Base-by-base conservation (phyloP, 2,329 filamentous ascomycete species). In the Xylariomycetidae sp. region DNA sequence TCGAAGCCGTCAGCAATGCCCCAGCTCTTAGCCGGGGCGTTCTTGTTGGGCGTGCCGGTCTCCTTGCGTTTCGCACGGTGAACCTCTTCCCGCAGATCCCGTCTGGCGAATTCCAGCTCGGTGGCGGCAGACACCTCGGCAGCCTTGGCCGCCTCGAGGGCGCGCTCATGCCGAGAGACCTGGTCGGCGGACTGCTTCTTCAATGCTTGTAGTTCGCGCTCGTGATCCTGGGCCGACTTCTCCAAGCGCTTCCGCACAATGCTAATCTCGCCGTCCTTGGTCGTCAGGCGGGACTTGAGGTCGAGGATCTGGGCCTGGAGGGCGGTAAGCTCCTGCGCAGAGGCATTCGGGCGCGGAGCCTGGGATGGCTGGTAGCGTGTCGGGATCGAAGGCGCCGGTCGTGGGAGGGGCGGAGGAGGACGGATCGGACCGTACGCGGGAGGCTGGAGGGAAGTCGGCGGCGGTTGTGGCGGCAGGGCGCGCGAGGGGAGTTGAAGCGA, bases 1-100 rank as follows among this genome's bases (percentile, higher is more conserved):
- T 89, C 83, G 48, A 92, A 92, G 0, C 85, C 85, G 57, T 92
- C 85, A 2, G 82, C 72, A 31, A 83, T 63, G 1, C 71, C 67
- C 59, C 74, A 74, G 1, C 64, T 59, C 53, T 72, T 77, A 18
- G 67, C 58, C 1, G 60, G 52, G 44, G 63, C 68, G 19, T 68
- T 69, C 53, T 76, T 80, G 49, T 70, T 84, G 3, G 80, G 79
- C 0, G 82, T 85, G 4, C 48, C 47, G 4, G 46, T 49, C 12
- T 68, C 70, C 47, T 65, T 74, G 35, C 74, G 55, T 43, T 63
- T 69, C 32, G 58, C 65, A 44, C 57, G 68, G 17, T 46, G 47
- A 6, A 56, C 47, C 56, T 70, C 79, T 44, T 86, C 81, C 24
- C 69, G 71, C 46, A 85, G 61, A 49, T 90, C 85, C 42, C 83